These are phyloP conservation scores for Schizophyllum commune DNA, from an alignment of 1,284 basidiomycete species.

Conservation along the genomic window DNA sequence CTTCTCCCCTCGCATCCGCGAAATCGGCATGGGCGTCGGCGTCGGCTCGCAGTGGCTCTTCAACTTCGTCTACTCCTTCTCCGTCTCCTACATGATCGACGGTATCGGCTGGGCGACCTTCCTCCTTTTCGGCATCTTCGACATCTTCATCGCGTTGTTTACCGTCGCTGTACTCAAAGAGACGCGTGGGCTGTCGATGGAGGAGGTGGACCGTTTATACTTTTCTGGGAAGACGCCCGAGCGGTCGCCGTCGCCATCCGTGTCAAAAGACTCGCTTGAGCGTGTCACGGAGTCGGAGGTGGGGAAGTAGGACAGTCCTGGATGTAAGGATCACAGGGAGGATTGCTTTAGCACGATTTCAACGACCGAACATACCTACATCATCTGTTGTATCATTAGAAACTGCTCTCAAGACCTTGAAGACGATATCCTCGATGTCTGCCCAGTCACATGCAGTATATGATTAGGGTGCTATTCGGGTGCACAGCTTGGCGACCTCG, in stretches of 20 bases:
- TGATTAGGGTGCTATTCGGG: too few species aligned
- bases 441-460: too few species aligned
- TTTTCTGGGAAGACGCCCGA: background rate
- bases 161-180: slow-evolving; percentile 7
- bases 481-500: too few species aligned
- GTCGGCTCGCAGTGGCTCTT: slow-evolving; percentile 10
- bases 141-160: slow-evolving; percentile 7
- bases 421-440: too few species aligned
- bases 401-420: too few species aligned
- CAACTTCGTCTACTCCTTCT: slow-evolving; percentile 9
- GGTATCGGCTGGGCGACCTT: slow-evolving; percentile 5
- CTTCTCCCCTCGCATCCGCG: background rate
- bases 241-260: too few species aligned
- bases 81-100: slow-evolving; percentile 9
- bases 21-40: slow-evolving; percentile 1
- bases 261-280: too few species aligned
- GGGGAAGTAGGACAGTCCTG: too few species aligned
- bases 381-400: too few species aligned
- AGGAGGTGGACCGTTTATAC: slow-evolving; percentile 7
- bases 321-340: too few species aligned
- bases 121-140: slow-evolving; percentile 8
- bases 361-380: too few species aligned
- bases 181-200: slow-evolving; percentile 7
- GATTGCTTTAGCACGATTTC: too few species aligned
- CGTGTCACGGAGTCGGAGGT: background rate